Percentiles rank a stretch among this genome's conserved stretches.
phyloP scores from a whole-genome alignment of 140 eudicot genomes.

The Cichorium intybus region DNA sequence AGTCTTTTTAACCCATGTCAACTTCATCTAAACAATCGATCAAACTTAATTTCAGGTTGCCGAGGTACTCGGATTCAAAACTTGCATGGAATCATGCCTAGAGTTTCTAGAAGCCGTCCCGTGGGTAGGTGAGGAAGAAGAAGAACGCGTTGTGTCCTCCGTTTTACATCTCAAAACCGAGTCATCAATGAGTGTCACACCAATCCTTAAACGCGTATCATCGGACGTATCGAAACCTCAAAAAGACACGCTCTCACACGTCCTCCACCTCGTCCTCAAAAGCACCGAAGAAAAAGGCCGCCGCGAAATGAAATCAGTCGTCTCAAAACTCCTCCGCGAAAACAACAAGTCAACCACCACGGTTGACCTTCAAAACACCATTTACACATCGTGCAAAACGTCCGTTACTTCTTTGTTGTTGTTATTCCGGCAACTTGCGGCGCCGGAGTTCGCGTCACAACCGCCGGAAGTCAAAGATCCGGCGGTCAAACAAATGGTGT shows the following conservation, averaged over 20 bases:
- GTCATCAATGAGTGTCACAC: constrained; percentile 63
- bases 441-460: constrained; percentile 39
- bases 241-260: constrained; percentile 75
- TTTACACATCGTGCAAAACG: constrained; percentile 55
- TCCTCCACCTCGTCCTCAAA: constrained; percentile 83
- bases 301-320: constrained; percentile 84
- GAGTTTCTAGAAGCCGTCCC: constrained; percentile 97
- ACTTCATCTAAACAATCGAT: background rate
- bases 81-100: constrained; percentile 77
- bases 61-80: constrained; percentile 68
- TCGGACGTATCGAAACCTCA: constrained; percentile 62
- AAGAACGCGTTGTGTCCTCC: constrained; percentile 81
- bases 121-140: constrained; percentile 99
- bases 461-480: constrained; percentile 47
- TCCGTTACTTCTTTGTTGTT: constrained; percentile 51
- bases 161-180: constrained; percentile 63
- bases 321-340: constrained; percentile 76
- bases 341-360: constrained; percentile 62
- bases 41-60: constrained; percentile 59
- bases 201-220: constrained; percentile 80
- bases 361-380: constrained; percentile 52
- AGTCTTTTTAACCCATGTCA: background rate
- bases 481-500: constrained; percentile 52
- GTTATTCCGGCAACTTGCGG: constrained; percentile 64
- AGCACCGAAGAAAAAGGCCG: constrained; percentile 85